phyloP scores from a whole-genome alignment of 495 filamentous ascomycete species.

The Penicillium antarcticum region DNA sequence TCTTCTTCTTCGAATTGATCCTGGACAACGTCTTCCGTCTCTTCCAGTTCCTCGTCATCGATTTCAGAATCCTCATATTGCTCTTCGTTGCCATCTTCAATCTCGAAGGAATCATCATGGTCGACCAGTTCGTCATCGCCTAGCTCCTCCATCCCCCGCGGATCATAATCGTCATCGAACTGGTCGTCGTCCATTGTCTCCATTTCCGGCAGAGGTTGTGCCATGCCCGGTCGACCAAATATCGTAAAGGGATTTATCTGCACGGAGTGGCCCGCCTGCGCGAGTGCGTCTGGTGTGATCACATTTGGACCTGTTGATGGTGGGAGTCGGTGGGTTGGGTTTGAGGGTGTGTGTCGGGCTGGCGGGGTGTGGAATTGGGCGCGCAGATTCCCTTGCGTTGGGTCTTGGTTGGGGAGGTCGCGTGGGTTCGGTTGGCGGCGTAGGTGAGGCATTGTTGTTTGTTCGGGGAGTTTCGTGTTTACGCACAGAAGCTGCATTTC shows the following conservation, averaged over 20 bases:
- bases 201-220: conserved; percentile 15
- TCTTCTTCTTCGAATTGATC: conserved; percentile 35
- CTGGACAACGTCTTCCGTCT: conserved; percentile 34
- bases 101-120: conserved; percentile 12
- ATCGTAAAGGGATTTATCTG: conserved; percentile 29
- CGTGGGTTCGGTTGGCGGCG: conserved; percentile 22
- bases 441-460: conserved; percentile 26
- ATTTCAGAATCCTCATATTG: conserved; percentile 24
- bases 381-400: conserved; percentile 10
- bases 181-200: conserved; percentile 16
- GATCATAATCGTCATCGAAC: conserved; percentile 18
- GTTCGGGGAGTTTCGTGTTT: conserved; percentile 3
- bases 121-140: conserved; percentile 12
- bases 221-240: conserved; percentile 30
- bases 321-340: conserved; percentile 29
- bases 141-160: conserved; percentile 5
- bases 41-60: conserved; percentile 37
- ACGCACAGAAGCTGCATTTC: conserved; percentile 15
- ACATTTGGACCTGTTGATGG: conserved; percentile 30
- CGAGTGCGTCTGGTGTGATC: conserved; percentile 18
- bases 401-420: conserved; percentile 10
- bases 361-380: conserved; percentile 41
- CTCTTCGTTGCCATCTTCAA: conserved; percentile 15
- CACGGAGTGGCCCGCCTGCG: conserved; percentile 19
- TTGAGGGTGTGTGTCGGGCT: conserved; percentile 27